phyloP scores from a whole-genome alignment of 306 rosid genomes.

The Medicago ruthenica region DNA sequence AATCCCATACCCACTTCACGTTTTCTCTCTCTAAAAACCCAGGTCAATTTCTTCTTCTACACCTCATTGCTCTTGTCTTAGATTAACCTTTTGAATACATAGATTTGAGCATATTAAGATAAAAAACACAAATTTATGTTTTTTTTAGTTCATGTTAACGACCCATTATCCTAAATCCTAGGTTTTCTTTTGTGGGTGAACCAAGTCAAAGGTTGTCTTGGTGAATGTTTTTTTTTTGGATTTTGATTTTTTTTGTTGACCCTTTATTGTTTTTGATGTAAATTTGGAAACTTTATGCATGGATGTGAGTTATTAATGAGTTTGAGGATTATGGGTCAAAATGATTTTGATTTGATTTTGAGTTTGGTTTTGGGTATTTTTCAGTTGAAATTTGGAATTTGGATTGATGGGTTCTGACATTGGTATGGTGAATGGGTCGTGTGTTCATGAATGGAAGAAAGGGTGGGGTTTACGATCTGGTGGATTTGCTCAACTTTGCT shows the following conservation, averaged over 20 bases:
- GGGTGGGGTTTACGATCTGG: constrained; percentile 95
- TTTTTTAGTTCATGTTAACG: constrained; percentile 36
- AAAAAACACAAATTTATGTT: constrained; percentile 22
- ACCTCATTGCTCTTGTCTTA: constrained; percentile 4
- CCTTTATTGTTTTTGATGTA: constrained; percentile 27
- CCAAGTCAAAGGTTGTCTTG: constrained; percentile 14
- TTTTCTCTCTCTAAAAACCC: constrained; percentile 55
- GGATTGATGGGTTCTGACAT: constrained; percentile 71
- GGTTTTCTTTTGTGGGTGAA: constrained; percentile 35
- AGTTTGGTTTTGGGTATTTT: constrained; percentile 35
- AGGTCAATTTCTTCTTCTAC: constrained; percentile 47
- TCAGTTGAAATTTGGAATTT: constrained; percentile 53
- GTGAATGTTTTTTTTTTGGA: neutral
- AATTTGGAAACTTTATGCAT: constrained; percentile 48
- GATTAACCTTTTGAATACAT: constrained; percentile 9
- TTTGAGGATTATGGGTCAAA: constrained; percentile 36
- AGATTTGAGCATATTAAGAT: constrained; percentile 3
- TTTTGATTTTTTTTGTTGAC: neutral
- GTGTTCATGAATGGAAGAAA: constrained; percentile 75
- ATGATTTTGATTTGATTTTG: constrained; percentile 59
- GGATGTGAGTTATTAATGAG: constrained; percentile 20
- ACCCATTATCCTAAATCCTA: constrained; percentile 18
- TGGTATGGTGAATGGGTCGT: constrained; percentile 68
- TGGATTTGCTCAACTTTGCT: constrained; percentile 89
- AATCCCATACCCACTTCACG: constrained; percentile 36